A percentile compares a stretch with the other conserved stretches of the same genome.
Conservation (phyloP, 176 grass and related monocot genomes). For the Musa schizocarpa region DNA sequence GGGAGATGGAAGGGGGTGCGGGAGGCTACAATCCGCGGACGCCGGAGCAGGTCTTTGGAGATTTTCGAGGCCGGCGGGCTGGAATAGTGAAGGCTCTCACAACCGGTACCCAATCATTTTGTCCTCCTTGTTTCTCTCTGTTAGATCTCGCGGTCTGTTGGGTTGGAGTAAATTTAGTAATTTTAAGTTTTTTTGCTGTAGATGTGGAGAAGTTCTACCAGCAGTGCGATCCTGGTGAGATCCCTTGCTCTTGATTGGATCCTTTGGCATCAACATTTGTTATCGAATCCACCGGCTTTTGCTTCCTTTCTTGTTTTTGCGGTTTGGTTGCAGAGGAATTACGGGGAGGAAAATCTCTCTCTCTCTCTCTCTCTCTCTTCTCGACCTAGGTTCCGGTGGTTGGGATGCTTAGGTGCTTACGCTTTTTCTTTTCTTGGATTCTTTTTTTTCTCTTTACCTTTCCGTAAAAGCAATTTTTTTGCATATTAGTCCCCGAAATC, state of each 20-base stretch:
- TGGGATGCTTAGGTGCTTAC: no score
- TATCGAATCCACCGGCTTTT: background rate
- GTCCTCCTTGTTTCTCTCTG: background rate
- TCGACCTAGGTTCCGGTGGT: no score
- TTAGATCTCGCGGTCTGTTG: background rate
- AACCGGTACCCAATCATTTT: background rate
- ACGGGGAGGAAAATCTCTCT: background rate
- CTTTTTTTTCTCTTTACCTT: no score
- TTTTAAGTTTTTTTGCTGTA: background rate
- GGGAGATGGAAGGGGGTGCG: background rate
- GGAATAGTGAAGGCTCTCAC: conserved; percentile 4
- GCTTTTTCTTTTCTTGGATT: no score
- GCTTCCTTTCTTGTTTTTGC: no score
- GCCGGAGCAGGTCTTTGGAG: conserved; percentile 5
- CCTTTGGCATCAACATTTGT: background rate
- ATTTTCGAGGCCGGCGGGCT: conserved; percentile 9
- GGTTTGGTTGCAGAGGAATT: background rate
- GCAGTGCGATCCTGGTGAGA: conserved; percentile 12
- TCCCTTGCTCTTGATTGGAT: background rate
- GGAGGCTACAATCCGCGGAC: conserved; percentile 1
- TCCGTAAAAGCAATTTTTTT: no score
- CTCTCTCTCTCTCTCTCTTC: no score
- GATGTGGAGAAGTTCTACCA: conserved; percentile 15
- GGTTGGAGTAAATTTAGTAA: background rate
- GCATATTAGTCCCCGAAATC: no score